phyloP scores from a whole-genome alignment of 2,329 filamentous ascomycete species.

The Cercospora janseana region DNA sequence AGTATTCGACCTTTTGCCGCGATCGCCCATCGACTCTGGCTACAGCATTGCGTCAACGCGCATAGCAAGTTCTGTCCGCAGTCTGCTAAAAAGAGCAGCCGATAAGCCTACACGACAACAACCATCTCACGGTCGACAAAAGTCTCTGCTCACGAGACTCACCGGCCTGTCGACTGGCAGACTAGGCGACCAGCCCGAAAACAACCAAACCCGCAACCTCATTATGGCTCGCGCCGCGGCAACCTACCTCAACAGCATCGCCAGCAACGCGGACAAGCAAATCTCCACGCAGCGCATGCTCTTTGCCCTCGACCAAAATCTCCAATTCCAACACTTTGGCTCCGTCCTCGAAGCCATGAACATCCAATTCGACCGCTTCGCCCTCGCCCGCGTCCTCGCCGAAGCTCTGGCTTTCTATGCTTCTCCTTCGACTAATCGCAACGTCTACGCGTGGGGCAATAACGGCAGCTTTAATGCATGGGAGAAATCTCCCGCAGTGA shows the following conservation, averaged over 20 bases:
- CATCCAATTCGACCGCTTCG: conserved; percentile 25
- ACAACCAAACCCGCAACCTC: conserved; percentile 18
- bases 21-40: background rate
- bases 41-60: background rate
- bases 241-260: conserved; percentile 24
- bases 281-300: conserved; percentile 27
- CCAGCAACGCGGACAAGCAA: conserved; percentile 21
- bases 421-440: conserved; percentile 4
- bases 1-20: background rate
- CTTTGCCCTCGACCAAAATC: conserved; percentile 23
- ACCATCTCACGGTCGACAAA: background rate
- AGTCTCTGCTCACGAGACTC: conserved; percentile 1
- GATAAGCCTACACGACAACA: background rate
- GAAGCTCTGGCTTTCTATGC: conserved; percentile 19
- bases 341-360: conserved; percentile 20
- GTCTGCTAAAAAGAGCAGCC: background rate
- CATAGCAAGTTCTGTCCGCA: background rate
- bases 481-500: conserved; percentile 17
- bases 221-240: conserved; percentile 27
- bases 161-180: conserved; percentile 11
- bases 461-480: conserved; percentile 6
- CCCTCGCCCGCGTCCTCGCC: conserved; percentile 27
- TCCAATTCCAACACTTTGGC: conserved; percentile 28
- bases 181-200: conserved; percentile 4
- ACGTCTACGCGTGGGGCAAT: conserved; percentile 3